Base-by-base conservation (phyloP, 768 basidiomycete species). In the Sporobolomyces phaffii region DNA sequence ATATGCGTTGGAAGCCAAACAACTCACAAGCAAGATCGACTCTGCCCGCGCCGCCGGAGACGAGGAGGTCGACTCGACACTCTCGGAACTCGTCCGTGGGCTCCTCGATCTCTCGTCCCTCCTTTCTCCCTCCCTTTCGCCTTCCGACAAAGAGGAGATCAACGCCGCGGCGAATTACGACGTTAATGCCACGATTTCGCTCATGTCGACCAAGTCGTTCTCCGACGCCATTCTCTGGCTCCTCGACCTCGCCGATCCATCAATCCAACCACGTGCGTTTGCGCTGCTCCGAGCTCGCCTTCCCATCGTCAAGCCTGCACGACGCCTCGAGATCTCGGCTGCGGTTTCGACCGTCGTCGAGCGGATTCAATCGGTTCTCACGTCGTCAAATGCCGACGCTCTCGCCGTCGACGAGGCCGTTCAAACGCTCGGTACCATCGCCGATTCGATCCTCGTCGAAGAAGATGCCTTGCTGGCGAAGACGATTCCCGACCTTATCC, bases 141-240 rank as follows among this genome's bases (percentile, higher is more conserved):
- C 36, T 28, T 7, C 18, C 29, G 64, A 72, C 36, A 11, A 44
- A 5, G 47, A 62, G 31, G 74, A 75, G 20, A 57, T 77, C 33
- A 47, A 47, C 10, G 31, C 43, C 4, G 66, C 62, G 1, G 54
- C 69, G 17, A 82, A 83, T 31, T 70, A 76, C 22, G 81, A 84
- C 5, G 78, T 90, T 53, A 81, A 78, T 20, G 82, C 80, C 50
- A 79, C 84, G 3, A 81, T 91, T 57, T 80, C 77, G 28, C 82
- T 85, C 47, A 85, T 93, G 78, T 82, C 87, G 11, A 90, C 86
- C 3, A 76, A 78, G 34, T 84, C 87, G 71, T 93, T 94, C 78
- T 70, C 74, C 17, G 73, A 75, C 17, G 73, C 70, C 3, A 60
- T 74, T 24, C 64, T 62, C 29, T 72, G 72, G 65, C 69, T 74